Evolutionary conservation across 495 filamentous ascomycete genomes (phyloP).

Genomic region (Neurospora tetraspora): DNA sequence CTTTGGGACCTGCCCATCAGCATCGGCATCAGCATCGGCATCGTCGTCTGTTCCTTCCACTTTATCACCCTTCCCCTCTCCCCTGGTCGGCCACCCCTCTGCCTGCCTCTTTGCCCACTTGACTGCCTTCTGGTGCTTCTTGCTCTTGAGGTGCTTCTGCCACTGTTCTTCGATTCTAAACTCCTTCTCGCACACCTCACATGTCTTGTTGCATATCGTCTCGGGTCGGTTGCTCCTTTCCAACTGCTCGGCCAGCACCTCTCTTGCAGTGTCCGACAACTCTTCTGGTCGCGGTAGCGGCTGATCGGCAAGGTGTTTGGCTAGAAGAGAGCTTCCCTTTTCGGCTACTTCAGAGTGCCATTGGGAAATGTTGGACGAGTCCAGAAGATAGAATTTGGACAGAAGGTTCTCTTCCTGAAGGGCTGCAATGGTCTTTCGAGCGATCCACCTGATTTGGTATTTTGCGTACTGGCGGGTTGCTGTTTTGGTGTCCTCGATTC

Average conservation of each 20-base stretch:
- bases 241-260: constrained; percentile 45
- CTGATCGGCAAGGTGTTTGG: constrained; percentile 45
- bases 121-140: constrained; percentile 38
- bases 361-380: constrained; percentile 51
- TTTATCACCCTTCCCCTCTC: background rate
- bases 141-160: constrained; percentile 61
- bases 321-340: constrained; percentile 52
- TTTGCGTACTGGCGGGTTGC: constrained; percentile 83
- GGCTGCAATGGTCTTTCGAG: constrained; percentile 62
- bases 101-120: constrained; percentile 14
- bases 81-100: background rate
- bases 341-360: constrained; percentile 52
- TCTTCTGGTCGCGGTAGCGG: constrained; percentile 49
- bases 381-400: constrained; percentile 58
- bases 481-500: constrained; percentile 50
- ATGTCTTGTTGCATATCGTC: constrained; percentile 46
- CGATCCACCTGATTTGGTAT: constrained; percentile 77
- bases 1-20: background rate
- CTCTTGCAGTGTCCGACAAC: constrained; percentile 49
- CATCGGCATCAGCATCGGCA: background rate
- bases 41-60: background rate
- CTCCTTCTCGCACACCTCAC: constrained; percentile 63
- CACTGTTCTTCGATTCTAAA: constrained; percentile 64
- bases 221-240: constrained; percentile 34
- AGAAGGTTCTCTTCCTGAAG: constrained; percentile 43